Conservation (phyloP, 345 rosid genomes). For the Eutrema japonicum region DNA sequence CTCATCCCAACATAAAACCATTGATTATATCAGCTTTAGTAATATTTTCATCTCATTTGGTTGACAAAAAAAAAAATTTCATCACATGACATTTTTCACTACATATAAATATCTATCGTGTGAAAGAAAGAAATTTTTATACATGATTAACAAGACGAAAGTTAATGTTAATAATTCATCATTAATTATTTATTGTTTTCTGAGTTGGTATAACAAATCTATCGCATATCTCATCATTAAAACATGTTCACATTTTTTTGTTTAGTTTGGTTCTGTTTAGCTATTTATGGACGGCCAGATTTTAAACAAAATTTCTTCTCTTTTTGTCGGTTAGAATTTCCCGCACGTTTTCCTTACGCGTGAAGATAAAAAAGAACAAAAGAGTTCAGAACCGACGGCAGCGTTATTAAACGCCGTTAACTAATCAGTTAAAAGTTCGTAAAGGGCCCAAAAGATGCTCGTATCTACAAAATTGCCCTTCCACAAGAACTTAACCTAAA, state of each 20-base stretch:
- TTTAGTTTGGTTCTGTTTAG: neutral
- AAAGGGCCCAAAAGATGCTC: neutral
- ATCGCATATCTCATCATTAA: conserved; percentile 23
- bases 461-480: conserved; percentile 12
- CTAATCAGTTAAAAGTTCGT: neutral
- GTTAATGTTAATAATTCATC: neutral
- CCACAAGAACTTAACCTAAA: neutral
- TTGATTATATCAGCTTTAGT: too few relatives aligned
- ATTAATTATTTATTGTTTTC: neutral
- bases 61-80: too few relatives aligned
- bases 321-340: conserved; percentile 15
- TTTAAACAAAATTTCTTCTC: neutral
- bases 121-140: neutral
- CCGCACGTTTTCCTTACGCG: conserved; percentile 42
- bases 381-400: conserved; percentile 8
- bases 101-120: neutral
- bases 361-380: neutral
- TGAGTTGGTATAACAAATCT: conserved; percentile 26
- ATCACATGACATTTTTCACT: too few relatives aligned
- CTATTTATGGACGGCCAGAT: conserved; percentile 28
- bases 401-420: conserved; percentile 31
- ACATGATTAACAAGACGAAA: neutral
- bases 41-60: too few relatives aligned
- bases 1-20: too few relatives aligned
- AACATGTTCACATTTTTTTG: neutral